Percentiles rank a stretch among this genome's conserved stretches.
Conservation (phyloP, 352 stramenopile species). For the Aphanomyces invadans region DNA sequence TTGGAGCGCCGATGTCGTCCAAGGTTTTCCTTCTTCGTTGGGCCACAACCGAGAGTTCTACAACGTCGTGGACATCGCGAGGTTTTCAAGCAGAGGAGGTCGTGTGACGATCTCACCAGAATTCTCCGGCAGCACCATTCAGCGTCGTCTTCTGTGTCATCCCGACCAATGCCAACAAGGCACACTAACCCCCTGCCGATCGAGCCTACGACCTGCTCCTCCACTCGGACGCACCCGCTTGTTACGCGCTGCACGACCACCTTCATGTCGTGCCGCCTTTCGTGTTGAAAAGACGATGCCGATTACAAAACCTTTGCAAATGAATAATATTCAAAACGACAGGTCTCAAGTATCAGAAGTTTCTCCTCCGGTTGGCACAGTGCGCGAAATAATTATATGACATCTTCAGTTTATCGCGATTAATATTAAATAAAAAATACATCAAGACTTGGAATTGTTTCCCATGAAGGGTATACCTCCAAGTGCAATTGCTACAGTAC, state of each 20-base stretch:
- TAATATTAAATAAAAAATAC: too few relatives aligned
- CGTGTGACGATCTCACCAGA: constrained; percentile 35
- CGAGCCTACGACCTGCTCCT: constrained; percentile 60
- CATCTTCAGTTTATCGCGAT: too few relatives aligned
- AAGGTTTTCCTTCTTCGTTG: constrained; percentile 41
- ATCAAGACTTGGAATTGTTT: too few relatives aligned
- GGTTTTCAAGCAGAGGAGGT: background rate
- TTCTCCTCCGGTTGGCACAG: too few relatives aligned
- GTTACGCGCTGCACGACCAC: constrained; percentile 76
- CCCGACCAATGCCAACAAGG: constrained; percentile 62
- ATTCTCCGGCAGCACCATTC: constrained; percentile 74
- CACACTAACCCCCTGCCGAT: constrained; percentile 74
- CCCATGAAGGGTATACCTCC: too few relatives aligned
- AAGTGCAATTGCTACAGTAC: too few relatives aligned
- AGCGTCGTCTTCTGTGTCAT: constrained; percentile 74
- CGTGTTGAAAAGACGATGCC: background rate
- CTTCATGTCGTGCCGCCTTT: constrained; percentile 48
- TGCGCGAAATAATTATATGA: too few relatives aligned
- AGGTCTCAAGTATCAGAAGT: too few relatives aligned
- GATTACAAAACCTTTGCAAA: background rate
- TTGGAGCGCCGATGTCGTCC: constrained; percentile 56
- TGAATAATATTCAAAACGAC: too few relatives aligned
- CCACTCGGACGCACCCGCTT: constrained; percentile 68
- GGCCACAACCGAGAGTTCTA: constrained; percentile 79
- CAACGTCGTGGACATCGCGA: background rate